These are phyloP conservation scores for Zopfia rhizophila DNA, from an alignment of 2,329 filamentous ascomycete genomes.

Conservation along the genomic window DNA sequence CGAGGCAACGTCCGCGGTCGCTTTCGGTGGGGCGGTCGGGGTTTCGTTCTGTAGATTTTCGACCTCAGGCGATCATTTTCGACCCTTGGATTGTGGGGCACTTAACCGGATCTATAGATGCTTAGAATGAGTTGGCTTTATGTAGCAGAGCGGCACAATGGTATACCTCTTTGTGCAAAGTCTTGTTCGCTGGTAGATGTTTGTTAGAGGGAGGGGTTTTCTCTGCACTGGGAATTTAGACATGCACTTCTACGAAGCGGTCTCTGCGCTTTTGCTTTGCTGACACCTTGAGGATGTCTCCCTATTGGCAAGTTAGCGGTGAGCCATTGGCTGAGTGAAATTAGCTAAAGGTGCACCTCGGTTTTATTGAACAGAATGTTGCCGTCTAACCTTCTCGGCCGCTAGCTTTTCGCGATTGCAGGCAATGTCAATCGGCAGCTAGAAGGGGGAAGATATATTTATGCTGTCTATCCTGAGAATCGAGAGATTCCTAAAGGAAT, in stretches of 20 bases:
- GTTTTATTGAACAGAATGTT: slow-evolving; percentile 11
- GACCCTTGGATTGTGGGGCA: slow-evolving; percentile 4
- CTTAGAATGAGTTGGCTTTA: slow-evolving; percentile 6
- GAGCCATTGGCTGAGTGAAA: slow-evolving; percentile 8
- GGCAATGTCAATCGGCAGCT: slow-evolving; percentile 12
- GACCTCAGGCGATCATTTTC: slow-evolving; percentile 13
- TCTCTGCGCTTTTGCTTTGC: slow-evolving; percentile 17
- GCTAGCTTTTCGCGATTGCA: slow-evolving; percentile 11
- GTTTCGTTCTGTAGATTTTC: slow-evolving; percentile 6
- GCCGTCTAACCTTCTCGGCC: slow-evolving; percentile 10
- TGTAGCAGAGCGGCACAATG: slow-evolving; percentile 1
- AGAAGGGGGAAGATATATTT: slow-evolving; percentile 11
- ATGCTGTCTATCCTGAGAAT: too few species aligned
- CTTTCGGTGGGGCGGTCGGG: slow-evolving; percentile 8
- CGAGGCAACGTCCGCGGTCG: slow-evolving; percentile 8
- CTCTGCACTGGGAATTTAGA: slow-evolving; percentile 9
- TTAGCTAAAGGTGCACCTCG: slow-evolving; percentile 10
- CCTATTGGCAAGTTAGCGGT: slow-evolving; percentile 13
- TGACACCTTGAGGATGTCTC: slow-evolving; percentile 13
- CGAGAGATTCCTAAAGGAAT: too few species aligned
- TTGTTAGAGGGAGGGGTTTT: slow-evolving; percentile 5
- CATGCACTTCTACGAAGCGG: slow-evolving; percentile 13
- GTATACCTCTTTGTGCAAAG: slow-evolving; percentile 9
- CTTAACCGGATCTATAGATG: slow-evolving; percentile 4
- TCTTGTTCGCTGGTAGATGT: slow-evolving; percentile 11